phyloP scores from a whole-genome alignment of 202 grass and related monocot genomes.

The Digitaria exilis region DNA sequence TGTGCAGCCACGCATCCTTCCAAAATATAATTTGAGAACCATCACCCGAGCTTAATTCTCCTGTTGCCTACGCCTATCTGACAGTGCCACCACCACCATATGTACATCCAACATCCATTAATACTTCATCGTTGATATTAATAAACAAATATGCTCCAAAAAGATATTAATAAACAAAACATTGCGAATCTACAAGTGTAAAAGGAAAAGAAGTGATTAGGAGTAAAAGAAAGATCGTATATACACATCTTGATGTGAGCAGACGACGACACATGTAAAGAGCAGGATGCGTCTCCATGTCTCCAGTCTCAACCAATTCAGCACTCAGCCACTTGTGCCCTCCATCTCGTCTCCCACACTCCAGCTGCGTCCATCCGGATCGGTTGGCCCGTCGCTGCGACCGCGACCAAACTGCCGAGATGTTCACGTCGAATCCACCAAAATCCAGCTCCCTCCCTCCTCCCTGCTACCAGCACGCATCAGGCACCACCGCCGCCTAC shows the following conservation, averaged over 20 bases:
- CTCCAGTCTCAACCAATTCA: conserved; percentile 39
- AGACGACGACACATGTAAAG: background rate
- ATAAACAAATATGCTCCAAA: too few species aligned
- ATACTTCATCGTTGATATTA: too few species aligned
- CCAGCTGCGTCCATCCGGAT: conserved; percentile 48
- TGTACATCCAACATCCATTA: too few species aligned
- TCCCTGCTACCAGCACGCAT: conserved; percentile 32
- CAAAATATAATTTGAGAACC: too few species aligned
- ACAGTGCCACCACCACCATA: too few species aligned
- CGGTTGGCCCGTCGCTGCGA: conserved; percentile 60
- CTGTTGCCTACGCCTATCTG: too few species aligned
- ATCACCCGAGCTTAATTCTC: too few species aligned
- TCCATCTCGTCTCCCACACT: conserved; percentile 34
- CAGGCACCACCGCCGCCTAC: conserved; percentile 29
- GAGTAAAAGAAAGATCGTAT: background rate
- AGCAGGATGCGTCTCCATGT: background rate
- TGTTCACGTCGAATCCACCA: conserved; percentile 61
- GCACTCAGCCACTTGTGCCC: conserved; percentile 33
- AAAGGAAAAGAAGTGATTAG: background rate
- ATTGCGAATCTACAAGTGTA: background rate
- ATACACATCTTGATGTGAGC: background rate
- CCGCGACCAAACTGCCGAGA: conserved; percentile 42
- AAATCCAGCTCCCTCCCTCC: conserved; percentile 14
- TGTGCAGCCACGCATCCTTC: too few species aligned
- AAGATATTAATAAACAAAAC: too few species aligned